A percentile compares a stretch with the other conserved stretches of the same genome.
phyloP scores from a whole-genome alignment of 2,329 filamentous ascomycete genomes.

The Dendryphion nanum region DNA sequence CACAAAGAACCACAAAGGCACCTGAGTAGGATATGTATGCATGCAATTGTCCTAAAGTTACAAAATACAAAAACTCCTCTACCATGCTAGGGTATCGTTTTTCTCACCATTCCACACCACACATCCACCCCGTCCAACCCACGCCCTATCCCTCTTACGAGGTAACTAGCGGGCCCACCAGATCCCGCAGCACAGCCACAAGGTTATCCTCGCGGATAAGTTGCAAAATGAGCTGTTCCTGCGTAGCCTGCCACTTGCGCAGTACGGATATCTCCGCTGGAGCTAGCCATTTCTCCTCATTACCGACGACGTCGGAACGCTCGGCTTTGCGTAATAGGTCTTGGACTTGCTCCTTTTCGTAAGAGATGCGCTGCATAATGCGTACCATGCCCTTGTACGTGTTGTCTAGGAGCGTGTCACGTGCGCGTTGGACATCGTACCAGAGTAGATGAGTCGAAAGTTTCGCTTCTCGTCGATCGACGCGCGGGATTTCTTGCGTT shows the following conservation, averaged over 20 bases:
- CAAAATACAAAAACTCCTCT: too few species aligned
- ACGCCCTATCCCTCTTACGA: background rate
- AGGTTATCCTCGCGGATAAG: slow-evolving; percentile 80
- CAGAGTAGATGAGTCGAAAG: slow-evolving; percentile 90
- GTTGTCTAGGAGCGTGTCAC: slow-evolving; percentile 70
- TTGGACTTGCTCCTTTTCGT: slow-evolving; percentile 70
- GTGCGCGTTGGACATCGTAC: slow-evolving; percentile 74
- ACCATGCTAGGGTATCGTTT: too few species aligned
- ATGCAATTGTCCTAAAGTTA: too few species aligned
- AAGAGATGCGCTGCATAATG: slow-evolving; percentile 74
- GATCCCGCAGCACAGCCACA: slow-evolving; percentile 77
- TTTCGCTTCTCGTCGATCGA: slow-evolving; percentile 76
- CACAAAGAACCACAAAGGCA: too few species aligned
- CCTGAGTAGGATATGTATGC: too few species aligned
- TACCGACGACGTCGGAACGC: slow-evolving; percentile 79
- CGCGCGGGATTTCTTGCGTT: slow-evolving; percentile 89
- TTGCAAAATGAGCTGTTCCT: slow-evolving; percentile 74
- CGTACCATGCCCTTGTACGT: slow-evolving; percentile 89
- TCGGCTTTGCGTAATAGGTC: slow-evolving; percentile 78
- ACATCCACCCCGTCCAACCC: too few species aligned
- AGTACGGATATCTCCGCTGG: slow-evolving; percentile 70
- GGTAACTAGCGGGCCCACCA: slow-evolving; percentile 24
- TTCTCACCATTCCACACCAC: too few species aligned
- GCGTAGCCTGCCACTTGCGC: slow-evolving; percentile 60
- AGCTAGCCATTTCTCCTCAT: slow-evolving; percentile 77